phyloP scores from a whole-genome alignment of 129 eudicot species.

The Oenanthe sinensis region DNA sequence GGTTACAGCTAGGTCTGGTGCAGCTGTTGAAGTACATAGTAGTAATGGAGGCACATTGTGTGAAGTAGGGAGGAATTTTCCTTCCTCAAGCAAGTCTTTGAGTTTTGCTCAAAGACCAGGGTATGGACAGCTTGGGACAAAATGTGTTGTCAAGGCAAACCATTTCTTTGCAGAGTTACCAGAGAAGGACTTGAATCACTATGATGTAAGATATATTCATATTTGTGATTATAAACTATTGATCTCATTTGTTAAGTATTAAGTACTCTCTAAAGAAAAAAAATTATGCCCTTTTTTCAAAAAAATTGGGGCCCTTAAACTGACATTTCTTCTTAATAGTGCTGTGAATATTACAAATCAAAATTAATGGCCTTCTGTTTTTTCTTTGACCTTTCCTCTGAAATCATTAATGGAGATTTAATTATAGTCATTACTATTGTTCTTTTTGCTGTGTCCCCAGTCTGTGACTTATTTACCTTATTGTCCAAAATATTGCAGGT shows the following conservation, averaged over 20 bases:
- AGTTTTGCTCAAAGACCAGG: slow-evolving; percentile 74
- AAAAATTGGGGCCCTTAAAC: slow-evolving; percentile 31
- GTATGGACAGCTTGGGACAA: slow-evolving; percentile 64
- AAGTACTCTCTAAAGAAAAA: not conserved
- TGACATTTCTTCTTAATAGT: slow-evolving; percentile 23
- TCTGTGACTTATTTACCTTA: slow-evolving; percentile 3
- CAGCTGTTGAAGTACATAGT: slow-evolving; percentile 8
- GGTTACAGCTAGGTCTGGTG: not conserved
- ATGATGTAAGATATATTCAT: slow-evolving; percentile 57
- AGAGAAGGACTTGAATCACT: slow-evolving; percentile 69
- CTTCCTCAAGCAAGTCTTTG: slow-evolving; percentile 65
- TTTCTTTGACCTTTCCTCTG: no score
- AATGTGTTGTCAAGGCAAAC: slow-evolving; percentile 87
- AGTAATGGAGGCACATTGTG: slow-evolving; percentile 22
- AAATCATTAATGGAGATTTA: slow-evolving; percentile 24
- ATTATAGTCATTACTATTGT: slow-evolving; percentile 17
- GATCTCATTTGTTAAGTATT: slow-evolving; percentile 4
- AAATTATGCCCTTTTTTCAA: slow-evolving; percentile 4
- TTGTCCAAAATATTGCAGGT: slow-evolving; percentile 36
- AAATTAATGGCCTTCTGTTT: no score
- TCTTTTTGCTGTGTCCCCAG: slow-evolving; percentile 20
- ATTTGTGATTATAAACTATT: not conserved
- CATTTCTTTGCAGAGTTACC: slow-evolving; percentile 86
- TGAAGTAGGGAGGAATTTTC: slow-evolving; percentile 29
- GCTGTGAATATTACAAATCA: no score